Evolutionary conservation across 2,329 filamentous ascomycete species (phyloP).

Genomic region (Ciborinia camelliae): DNA sequence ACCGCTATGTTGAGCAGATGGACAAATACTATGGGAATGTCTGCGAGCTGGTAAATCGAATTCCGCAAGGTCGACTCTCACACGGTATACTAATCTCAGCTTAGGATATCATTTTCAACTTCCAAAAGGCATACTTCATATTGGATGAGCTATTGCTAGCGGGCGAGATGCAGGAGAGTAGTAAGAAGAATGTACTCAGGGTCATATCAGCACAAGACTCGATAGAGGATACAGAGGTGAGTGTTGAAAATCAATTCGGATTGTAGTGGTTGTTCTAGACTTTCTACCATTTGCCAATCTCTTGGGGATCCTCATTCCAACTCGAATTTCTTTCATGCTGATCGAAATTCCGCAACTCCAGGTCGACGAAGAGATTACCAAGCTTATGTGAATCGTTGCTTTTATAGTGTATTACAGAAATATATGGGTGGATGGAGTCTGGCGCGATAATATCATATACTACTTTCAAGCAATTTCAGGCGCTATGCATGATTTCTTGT

Average conservation of each 20-base stretch:
- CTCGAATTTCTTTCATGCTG: slow-evolving; percentile 19
- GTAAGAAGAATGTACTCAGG: slow-evolving; percentile 96
- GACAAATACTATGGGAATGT: slow-evolving; percentile 99
- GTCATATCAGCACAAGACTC: slow-evolving; percentile 98
- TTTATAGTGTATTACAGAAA: slow-evolving; percentile 26
- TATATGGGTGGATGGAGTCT: slow-evolving; percentile 25
- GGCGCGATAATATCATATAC: slow-evolving; percentile 24
- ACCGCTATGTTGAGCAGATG: slow-evolving; percentile 99
- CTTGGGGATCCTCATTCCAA: not conserved
- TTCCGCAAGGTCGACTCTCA: not conserved
- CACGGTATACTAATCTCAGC: not conserved
- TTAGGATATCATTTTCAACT: slow-evolving; percentile 76
- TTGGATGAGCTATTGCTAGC: slow-evolving; percentile 93
- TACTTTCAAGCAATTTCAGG: slow-evolving; percentile 8
- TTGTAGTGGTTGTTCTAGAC: not conserved
- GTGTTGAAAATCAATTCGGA: slow-evolving; percentile 23
- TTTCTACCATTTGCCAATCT: slow-evolving; percentile 36
- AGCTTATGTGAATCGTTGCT: slow-evolving; percentile 37
- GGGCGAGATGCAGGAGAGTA: slow-evolving; percentile 97
- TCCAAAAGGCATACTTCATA: slow-evolving; percentile 99
- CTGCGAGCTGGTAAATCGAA: slow-evolving; percentile 66
- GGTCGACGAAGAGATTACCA: slow-evolving; percentile 41
- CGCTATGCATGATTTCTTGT: slow-evolving; percentile 5
- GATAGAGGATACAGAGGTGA: slow-evolving; percentile 98
- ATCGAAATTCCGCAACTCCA: slow-evolving; percentile 35